A percentile compares a stretch with the other conserved stretches of the same genome.
Evolutionary conservation across 1,139 yeast species (phyloP).

Genomic region (Protomyces pachydermus): DNA sequence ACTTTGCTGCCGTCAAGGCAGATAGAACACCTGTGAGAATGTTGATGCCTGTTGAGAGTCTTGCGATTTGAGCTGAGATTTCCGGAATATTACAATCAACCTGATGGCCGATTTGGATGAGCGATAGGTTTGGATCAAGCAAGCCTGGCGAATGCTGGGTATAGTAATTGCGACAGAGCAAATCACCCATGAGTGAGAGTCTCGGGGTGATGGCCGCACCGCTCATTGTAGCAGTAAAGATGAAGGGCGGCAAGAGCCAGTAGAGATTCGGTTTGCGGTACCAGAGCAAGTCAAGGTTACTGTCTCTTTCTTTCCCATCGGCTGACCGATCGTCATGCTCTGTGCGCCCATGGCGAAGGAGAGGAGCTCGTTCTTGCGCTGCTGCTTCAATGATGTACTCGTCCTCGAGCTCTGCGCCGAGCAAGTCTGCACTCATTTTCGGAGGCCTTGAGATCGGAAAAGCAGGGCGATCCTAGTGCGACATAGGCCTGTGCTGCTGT

Average conservation of each 20-base stretch:
- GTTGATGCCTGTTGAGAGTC: conserved; percentile 28
- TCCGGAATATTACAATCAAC: conserved; percentile 31
- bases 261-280: conserved; percentile 5
- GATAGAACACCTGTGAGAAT: conserved; percentile 30
- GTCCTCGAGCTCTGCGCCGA: neutral
- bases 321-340: neutral
- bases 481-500: too few species aligned
- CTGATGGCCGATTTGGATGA: neutral
- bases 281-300: conserved; percentile 8
- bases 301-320: neutral
- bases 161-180: conserved; percentile 30
- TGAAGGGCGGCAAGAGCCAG: conserved; percentile 31
- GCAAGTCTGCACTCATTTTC: neutral
- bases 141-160: conserved; percentile 11
- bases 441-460: too few species aligned
- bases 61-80: conserved; percentile 30
- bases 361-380: neutral
- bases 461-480: too few species aligned
- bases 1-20: conserved; percentile 28
- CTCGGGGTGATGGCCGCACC: conserved; percentile 33
- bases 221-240: conserved; percentile 28
- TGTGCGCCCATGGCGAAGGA: neutral
- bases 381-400: neutral
- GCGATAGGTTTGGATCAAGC: neutral
- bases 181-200: conserved; percentile 27